Base-by-base conservation (phyloP, 1,139 yeast genomes). In the Suhomyces terraborum region DNA sequence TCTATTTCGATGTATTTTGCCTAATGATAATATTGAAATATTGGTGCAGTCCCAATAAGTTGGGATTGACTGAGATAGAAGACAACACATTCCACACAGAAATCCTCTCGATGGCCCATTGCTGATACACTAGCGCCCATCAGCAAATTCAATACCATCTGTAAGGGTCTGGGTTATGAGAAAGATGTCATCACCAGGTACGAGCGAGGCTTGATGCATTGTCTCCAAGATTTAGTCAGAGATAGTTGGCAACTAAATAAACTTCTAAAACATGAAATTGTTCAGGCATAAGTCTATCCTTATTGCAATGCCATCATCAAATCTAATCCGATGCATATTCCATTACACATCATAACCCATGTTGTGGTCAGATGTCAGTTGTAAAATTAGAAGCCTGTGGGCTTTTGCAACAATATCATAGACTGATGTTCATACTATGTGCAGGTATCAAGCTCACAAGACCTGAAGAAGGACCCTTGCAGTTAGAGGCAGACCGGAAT, bases 1-100 rank as follows among this genome's bases (percentile, higher is more conserved):
- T 80, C 35, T 74, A 74, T 40, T 80, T 71, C 53, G 65, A 80
- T 21, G 77, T 77, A 0, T 54, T 78, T 7, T 61, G 79, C 48
- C 59, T 79, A 40, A 54, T 76, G 9, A 67, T 61, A 36, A 42
- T 61, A 4, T 32, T 62, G n/a, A 33, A 33, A 22, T 45, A 38
- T 40, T 48, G 18, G 36, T 38, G 5, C 43, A 38, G 12, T 35
- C 43, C 9, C 33, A 40, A 19, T 44, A 42, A 22, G 18, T 19
- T 17, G 38, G 25, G 8, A 4, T 35, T 48, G 8, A 27, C 24
- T 21, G 13, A 32, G 18, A 7, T 31, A 4, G 30, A 9, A 3
- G 13, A 31, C n/a, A 23, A 23, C 12, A 34, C 18, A 4, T n/a
- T 36, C 10, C 34, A 29, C 8, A 18, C 32, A 5, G 38, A 26